Base-by-base conservation (phyloP, 2,329 filamentous ascomycete species). In the Eurotiales sp. region DNA sequence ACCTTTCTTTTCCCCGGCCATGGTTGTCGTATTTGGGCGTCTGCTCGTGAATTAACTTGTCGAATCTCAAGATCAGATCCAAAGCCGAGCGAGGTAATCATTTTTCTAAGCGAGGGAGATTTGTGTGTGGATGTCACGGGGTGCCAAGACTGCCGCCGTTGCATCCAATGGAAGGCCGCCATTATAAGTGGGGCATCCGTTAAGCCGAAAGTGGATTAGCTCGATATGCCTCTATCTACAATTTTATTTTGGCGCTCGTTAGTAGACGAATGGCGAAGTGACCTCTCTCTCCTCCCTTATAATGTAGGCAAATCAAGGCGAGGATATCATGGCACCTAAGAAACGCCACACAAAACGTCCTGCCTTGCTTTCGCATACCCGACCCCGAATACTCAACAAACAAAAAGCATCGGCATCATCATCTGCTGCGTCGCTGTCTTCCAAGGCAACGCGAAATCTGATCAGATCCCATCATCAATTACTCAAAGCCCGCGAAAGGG, bases 401-500 rank as follows among this genome's bases (percentile, higher is more conserved):
- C 57, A 62, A 22, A 72, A 69, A 44, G 59, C 66, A 29, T 43
- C 47, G 8, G 19, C 39, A 30, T 22, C 51, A 37, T 37, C 44
- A 42, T 21, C n/a, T n/a, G n/a, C 22, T 45, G 58, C 65, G 44
- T 58, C 69, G 3, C 65, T 84, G 53, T 83, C 80, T 14, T 76
- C 81, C 12, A 80, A 78, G 62, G 75, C 77, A 19, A 83, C 81
- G 2, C 73, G 81, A 42, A 77, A 73, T 40, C 71, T 83, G 27
- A 84, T 85, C 55, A 76, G 78, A 40, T 74, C 74, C 27, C 81
- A 84, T 65, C 83, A 86, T 59, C 74, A 73, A 50, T 73, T 85
- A 40, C 74, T 82, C 40, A 85, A 85, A 64, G 68, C 76, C 17
- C 75, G 77, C 23, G 74, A 76, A 8, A 71, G 72, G 56, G 83